Evolutionary conservation across 2,329 filamentous ascomycete genomes (phyloP).

Genomic region (Hypoxylon sp.): DNA sequence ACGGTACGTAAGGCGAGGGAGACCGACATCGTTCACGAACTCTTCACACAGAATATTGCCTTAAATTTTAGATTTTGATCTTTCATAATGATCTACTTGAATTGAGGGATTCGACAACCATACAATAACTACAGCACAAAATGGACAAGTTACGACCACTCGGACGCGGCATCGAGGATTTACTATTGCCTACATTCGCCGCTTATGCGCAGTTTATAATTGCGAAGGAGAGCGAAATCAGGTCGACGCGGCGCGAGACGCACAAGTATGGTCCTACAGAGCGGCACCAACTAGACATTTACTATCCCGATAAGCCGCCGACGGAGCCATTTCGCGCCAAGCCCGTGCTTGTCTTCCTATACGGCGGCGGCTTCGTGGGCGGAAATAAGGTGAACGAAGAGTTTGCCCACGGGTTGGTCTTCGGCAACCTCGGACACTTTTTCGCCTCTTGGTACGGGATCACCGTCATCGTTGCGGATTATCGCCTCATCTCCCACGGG

Average conservation of each 20-base stretch:
- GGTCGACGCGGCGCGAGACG: constrained; percentile 51
- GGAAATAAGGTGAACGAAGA: constrained; percentile 54
- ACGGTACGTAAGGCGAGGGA: constrained; percentile 19
- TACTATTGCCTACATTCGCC: constrained; percentile 48
- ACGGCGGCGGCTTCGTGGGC: constrained; percentile 55
- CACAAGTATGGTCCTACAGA: constrained; percentile 55
- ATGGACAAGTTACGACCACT: constrained; percentile 48
- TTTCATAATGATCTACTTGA: neutral
- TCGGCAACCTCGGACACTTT: constrained; percentile 58
- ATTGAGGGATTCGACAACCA: neutral
- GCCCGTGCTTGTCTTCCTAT: constrained; percentile 53
- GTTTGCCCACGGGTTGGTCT: constrained; percentile 50
- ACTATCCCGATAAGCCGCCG: constrained; percentile 48
- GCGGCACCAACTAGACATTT: constrained; percentile 59
- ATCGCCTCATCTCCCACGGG: constrained; percentile 58
- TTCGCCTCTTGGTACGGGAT: constrained; percentile 57
- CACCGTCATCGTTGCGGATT: constrained; percentile 57
- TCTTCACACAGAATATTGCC: neutral
- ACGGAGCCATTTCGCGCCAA: constrained; percentile 35
- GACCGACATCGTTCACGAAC: constrained; percentile 5
- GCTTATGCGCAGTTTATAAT: constrained; percentile 48
- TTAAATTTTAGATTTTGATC: neutral
- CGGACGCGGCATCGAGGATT: constrained; percentile 40
- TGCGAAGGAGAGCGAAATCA: constrained; percentile 49
- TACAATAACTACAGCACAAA: neutral